phyloP scores from a whole-genome alignment of 1,284 basidiomycete species.

The Vanrija humicola region DNA sequence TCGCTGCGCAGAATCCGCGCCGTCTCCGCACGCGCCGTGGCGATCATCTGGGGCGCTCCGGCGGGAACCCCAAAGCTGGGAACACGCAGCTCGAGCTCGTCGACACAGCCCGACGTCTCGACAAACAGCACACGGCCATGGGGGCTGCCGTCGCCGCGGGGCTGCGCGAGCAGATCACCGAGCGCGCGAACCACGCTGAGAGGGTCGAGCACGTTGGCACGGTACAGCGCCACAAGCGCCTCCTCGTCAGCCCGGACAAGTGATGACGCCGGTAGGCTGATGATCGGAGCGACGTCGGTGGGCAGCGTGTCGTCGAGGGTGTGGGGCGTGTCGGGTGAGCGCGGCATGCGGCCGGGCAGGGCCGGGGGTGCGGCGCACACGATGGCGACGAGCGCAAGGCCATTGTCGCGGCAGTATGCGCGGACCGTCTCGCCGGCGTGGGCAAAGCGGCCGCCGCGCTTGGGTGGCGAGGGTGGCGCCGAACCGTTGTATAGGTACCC shows the following conservation, averaged over 20 bases:
- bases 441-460: slow-evolving; percentile 21
- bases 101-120: slow-evolving; percentile 31
- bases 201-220: slow-evolving; percentile 37
- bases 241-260: slow-evolving; percentile 30
- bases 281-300: neutral
- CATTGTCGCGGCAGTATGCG: slow-evolving; percentile 39
- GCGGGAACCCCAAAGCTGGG: neutral
- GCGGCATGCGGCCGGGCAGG: neutral
- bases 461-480: slow-evolving; percentile 15
- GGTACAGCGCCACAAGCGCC: slow-evolving; percentile 32
- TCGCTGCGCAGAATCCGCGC: slow-evolving; percentile 29
- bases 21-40: slow-evolving; percentile 27
- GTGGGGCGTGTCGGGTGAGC: neutral
- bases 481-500: slow-evolving; percentile 5
- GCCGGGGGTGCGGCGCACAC: slow-evolving; percentile 21
- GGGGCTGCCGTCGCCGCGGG: slow-evolving; percentile 5
- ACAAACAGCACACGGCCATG: slow-evolving; percentile 35
- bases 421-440: slow-evolving; percentile 42
- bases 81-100: slow-evolving; percentile 7
- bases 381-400: slow-evolving; percentile 30
- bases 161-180: slow-evolving; percentile 26
- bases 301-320: neutral
- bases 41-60: slow-evolving; percentile 24
- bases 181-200: slow-evolving; percentile 35
- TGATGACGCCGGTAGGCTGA: slow-evolving; percentile 10